phyloP scores from a whole-genome alignment of 2,329 filamentous ascomycete genomes.

The Rhynchosporium graminicola region DNA sequence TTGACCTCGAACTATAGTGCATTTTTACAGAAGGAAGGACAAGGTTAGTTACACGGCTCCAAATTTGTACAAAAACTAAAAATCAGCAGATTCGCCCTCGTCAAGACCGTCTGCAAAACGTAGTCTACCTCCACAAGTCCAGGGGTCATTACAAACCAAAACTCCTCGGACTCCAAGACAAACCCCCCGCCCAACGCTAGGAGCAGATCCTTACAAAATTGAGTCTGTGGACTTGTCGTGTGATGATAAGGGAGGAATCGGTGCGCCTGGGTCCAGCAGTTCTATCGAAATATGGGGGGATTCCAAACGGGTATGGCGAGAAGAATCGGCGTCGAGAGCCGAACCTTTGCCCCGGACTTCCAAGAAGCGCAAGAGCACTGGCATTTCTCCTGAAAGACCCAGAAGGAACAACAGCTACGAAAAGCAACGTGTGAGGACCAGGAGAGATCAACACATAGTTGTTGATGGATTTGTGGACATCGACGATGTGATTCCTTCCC shows the following conservation, averaged over 20 bases:
- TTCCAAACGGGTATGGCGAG: conserved; percentile 32
- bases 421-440: conserved; percentile 10
- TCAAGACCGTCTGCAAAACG: conserved; percentile 22
- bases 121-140: conserved; percentile 20
- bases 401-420: conserved; percentile 21
- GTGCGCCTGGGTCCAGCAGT: conserved; percentile 32
- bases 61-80: neutral
- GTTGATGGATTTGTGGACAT: conserved; percentile 40
- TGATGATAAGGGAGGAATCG: conserved; percentile 29
- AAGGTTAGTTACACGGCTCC: neutral
- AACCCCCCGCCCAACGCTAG: conserved; percentile 30
- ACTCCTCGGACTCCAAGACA: conserved; percentile 39
- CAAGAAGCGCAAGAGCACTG: conserved; percentile 41
- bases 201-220: conserved; percentile 27
- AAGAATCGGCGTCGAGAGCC: conserved; percentile 35
- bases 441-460: conserved; percentile 10
- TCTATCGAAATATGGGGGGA: conserved; percentile 31
- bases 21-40: conserved; percentile 28
- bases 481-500: conserved; percentile 32
- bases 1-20: conserved; percentile 30
- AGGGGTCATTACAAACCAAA: conserved; percentile 33
- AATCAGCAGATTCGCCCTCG: conserved; percentile 32
- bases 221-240: conserved; percentile 40
- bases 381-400: conserved; percentile 30
- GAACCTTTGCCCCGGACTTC: conserved; percentile 33